phyloP scores from a whole-genome alignment of 176 grass and related monocot species.

The Cenchrus fungigraminus region DNA sequence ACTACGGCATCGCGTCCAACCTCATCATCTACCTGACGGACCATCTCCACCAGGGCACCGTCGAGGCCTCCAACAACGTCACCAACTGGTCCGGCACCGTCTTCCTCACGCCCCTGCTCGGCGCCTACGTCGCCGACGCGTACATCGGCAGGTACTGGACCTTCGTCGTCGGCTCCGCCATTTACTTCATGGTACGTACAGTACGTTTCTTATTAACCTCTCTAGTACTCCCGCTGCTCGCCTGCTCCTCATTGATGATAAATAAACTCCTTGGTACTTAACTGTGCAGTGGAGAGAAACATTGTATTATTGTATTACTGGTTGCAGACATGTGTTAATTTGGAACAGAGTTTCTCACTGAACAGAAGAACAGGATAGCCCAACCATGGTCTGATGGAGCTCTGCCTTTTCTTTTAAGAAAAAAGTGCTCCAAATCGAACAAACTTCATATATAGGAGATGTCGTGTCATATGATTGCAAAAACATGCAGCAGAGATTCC shows the following conservation, averaged over 20 bases:
- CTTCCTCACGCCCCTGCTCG: constrained; percentile 76
- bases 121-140: constrained; percentile 79
- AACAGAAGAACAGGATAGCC: neutral
- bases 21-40: constrained; percentile 73
- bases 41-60: constrained; percentile 75
- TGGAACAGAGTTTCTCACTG: neutral
- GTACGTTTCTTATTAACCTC: neutral
- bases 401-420: too few relatives aligned
- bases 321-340: neutral
- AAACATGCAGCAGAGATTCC: neutral
- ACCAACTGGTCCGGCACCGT: constrained; percentile 89
- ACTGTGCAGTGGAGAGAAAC: neutral
- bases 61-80: constrained; percentile 79
- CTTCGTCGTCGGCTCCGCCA: constrained; percentile 65
- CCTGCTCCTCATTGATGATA: neutral
- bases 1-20: constrained; percentile 79
- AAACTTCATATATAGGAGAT: neutral
- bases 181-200: constrained; percentile 67
- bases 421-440: neutral
- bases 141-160: constrained; percentile 88
- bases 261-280: neutral
- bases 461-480: neutral
- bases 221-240: neutral
- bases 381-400: neutral
- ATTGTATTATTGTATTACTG: neutral